Percentiles rank a stretch among this genome's conserved stretches.
phyloP scores from a whole-genome alignment of 1,284 basidiomycete species.

The Ceratobasidium sp. region DNA sequence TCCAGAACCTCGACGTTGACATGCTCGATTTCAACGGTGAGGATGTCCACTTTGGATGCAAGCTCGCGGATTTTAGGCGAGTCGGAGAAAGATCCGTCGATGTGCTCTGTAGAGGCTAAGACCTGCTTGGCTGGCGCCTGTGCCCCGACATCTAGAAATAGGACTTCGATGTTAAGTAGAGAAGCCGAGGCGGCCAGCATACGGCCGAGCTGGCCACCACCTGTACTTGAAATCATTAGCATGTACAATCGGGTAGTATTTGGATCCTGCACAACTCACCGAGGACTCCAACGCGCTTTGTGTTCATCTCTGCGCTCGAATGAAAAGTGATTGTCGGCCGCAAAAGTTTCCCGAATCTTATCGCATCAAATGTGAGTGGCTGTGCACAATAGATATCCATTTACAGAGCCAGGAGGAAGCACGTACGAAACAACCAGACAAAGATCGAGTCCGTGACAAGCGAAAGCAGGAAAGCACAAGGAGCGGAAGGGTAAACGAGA shows the following conservation, averaged over 20 bases:
- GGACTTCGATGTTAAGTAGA: conserved; percentile 82
- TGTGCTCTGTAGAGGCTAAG: conserved; percentile 68
- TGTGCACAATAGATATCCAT: conserved; percentile 27
- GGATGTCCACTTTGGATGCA: conserved; percentile 79
- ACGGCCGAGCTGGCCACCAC: conserved; percentile 96
- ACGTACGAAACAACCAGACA: conserved; percentile 6
- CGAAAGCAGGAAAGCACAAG: conserved; percentile 24
- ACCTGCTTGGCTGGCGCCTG: conserved; percentile 91
- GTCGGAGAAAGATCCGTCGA: conserved; percentile 90
- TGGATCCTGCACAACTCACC: conserved; percentile 10
- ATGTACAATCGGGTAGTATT: not conserved
- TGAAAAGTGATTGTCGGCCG: conserved; percentile 28
- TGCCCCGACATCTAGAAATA: conserved; percentile 84
- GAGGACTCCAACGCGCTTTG: conserved; percentile 29
- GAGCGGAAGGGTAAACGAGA: not conserved
- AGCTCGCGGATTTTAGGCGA: conserved; percentile 80
- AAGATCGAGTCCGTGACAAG: conserved; percentile 2
- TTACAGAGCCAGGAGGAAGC: conserved; percentile 17
- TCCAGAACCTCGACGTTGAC: conserved; percentile 83
- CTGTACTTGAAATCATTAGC: conserved; percentile 54
- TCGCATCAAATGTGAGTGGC: conserved; percentile 14
- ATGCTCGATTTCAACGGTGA: conserved; percentile 98
- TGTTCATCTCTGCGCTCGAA: conserved; percentile 13
- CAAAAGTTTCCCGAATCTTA: conserved; percentile 34
- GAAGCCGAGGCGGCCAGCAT: conserved; percentile 95